Evolutionary conservation across 495 filamentous ascomycete species (phyloP), one percentile per base, ranked within the genome.

Genomic region (Pseudevernia furfuracea): DNA sequence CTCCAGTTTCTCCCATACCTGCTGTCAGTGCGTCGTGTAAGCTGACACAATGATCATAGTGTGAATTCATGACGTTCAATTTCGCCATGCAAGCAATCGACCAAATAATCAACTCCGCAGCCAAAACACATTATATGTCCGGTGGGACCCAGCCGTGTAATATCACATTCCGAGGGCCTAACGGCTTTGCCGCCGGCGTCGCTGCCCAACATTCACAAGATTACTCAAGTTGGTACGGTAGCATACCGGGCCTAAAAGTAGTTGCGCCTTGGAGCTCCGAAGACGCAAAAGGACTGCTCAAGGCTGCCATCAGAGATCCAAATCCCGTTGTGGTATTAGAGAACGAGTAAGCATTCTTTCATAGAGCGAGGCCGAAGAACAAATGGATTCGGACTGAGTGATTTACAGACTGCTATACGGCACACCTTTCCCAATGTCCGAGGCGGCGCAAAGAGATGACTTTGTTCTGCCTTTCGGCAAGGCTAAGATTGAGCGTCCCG

Each of bases 31-130:
- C 10, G 28, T 11, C 32, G 43, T n/a, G 30, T 30, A 36, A 63
- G 62, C 66, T 70, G 59, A 70, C 39, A 23, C 30, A 17, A 28
- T 19, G 62, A 58, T 56, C 63, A 10, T 73, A 96, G 91, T 96
- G 91, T 84, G 92, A 96, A 79, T 98, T 98, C 85, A 98, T 98
- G 94, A 98, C 94, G 70, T 98, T 96, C 89, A 98, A 98, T 84
- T 98, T 98, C 76, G 94, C 94, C 77, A 98, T 98, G 94, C 94
- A 98, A 81, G 88, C 94, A 68, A 98, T 98, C 77, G 94, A 98
- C 78, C 94, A 98, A 76, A 91, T 98, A 75, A 92, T 98, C 86
- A 98, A 98, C 85, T 96, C 92, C 58, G 94, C 91, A 61, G 94
- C 91, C 68, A 98, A 97, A 82, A 98, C 94, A 28, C 95, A 97